Conservation (phyloP, 2,329 filamentous ascomycete genomes). For the Colletotrichum sp. region DNA sequence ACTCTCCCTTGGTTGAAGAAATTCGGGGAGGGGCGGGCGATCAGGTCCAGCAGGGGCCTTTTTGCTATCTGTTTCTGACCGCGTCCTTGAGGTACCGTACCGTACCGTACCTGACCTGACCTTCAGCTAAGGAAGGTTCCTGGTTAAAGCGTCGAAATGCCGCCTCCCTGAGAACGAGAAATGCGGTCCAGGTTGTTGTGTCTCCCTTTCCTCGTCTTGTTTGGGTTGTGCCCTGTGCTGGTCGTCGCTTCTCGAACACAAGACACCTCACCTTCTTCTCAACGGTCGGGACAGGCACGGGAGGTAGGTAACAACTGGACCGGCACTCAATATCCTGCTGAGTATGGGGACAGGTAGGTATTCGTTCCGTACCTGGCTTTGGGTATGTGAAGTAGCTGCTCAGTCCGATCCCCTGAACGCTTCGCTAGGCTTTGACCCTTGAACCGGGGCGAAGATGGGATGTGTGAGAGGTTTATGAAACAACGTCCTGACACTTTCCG, state of each 20-base stretch:
- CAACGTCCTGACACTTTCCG: conserved; percentile 21
- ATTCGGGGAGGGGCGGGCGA: not conserved
- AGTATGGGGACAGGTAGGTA: not conserved
- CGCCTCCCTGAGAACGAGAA: not conserved
- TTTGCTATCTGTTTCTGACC: not conserved
- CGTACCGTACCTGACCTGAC: not conserved
- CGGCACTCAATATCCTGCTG: not conserved
- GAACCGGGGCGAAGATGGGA: conserved; percentile 7
- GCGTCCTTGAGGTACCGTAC: not conserved
- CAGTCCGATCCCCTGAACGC: not conserved
- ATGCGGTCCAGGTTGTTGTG: not conserved
- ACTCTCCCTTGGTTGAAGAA: not conserved
- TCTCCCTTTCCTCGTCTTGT: not conserved
- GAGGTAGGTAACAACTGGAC: not conserved
- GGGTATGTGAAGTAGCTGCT: not conserved
- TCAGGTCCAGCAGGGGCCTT: not conserved
- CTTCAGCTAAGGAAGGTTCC: not conserved
- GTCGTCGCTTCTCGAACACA: not conserved
- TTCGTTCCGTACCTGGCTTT: not conserved
- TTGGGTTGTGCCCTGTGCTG: not conserved
- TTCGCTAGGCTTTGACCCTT: conserved; percentile 1
- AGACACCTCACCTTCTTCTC: not conserved
- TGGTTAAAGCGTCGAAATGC: not conserved
- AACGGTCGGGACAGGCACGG: not conserved
- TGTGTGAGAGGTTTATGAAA: conserved; percentile 23